phyloP scores from a whole-genome alignment of 2,329 filamentous ascomycete genomes.

The Blumeriella jaapii region DNA sequence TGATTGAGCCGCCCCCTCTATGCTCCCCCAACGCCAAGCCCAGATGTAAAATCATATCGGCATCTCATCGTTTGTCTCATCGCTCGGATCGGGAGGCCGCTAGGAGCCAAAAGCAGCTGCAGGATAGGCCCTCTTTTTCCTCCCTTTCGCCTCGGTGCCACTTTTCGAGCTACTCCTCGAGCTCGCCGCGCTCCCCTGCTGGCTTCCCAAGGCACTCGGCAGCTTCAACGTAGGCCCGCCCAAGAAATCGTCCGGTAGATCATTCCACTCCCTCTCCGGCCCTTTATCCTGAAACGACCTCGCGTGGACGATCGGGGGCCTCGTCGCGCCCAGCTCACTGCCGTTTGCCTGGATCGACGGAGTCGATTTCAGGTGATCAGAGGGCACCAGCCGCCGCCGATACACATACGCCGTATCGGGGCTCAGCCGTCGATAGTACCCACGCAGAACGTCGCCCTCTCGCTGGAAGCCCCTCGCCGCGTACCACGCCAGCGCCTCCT shows the following conservation, averaged over 20 bases:
- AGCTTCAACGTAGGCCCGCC: conserved; percentile 23
- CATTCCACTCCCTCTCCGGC: conserved; percentile 54
- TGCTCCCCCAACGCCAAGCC: no score
- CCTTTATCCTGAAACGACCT: conserved; percentile 46
- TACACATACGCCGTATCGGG: conserved; percentile 53
- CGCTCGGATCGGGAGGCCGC: no score
- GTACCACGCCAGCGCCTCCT: conserved; percentile 54
- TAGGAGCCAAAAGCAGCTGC: conserved; percentile 52
- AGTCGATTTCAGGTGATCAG: conserved; percentile 17
- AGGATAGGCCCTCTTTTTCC: conserved; percentile 50
- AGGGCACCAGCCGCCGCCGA: conserved; percentile 29
- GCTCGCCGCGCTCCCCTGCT: conserved; percentile 30
- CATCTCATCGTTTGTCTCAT: no score
- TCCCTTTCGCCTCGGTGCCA: conserved; percentile 36
- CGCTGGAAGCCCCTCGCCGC: conserved; percentile 42
- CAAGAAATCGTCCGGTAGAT: conserved; percentile 46
- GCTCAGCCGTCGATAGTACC: conserved; percentile 51
- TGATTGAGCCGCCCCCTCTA: no score
- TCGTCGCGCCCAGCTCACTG: conserved; percentile 22
- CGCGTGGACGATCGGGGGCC: conserved; percentile 6
- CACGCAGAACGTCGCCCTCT: conserved; percentile 34
- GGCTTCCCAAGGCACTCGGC: conserved; percentile 18
- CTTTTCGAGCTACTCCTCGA: conserved; percentile 41
- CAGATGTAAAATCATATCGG: no score
- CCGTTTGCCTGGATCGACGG: conserved; percentile 26